phyloP scores from a whole-genome alignment of 139 green algal species.

The Diplosphaera chodatii region DNA sequence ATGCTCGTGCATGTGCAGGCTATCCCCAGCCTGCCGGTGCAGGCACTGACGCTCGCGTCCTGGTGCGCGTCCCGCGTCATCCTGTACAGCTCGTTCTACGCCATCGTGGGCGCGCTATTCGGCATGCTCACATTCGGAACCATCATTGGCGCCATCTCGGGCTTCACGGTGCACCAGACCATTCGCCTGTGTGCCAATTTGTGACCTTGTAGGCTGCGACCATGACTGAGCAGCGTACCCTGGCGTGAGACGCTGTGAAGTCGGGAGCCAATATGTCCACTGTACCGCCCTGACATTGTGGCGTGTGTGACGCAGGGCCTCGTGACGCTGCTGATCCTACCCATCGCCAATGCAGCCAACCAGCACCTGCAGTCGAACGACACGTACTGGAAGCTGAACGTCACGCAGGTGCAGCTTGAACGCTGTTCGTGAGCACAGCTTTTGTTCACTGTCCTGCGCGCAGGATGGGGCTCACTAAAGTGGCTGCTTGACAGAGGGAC shows the following conservation, averaged over 20 bases:
- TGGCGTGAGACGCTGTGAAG: background rate
- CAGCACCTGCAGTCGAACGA: background rate
- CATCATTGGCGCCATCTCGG: background rate
- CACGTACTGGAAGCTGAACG: background rate
- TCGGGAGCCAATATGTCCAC: too few relatives aligned
- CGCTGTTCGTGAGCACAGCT: too few relatives aligned
- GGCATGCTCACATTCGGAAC: background rate
- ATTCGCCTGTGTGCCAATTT: too few relatives aligned
- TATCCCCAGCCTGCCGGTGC: background rate
- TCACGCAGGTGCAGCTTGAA: too few relatives aligned
- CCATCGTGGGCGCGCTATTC: background rate
- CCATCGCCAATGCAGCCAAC: background rate
- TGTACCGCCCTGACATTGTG: too few relatives aligned
- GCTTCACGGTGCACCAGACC: background rate
- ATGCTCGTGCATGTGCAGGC: background rate
- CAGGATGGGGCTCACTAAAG: too few relatives aligned
- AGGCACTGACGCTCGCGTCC: background rate
- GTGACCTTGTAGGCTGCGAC: too few relatives aligned
- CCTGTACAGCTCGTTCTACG: background rate
- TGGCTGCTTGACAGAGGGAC: too few relatives aligned
- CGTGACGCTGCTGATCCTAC: background rate
- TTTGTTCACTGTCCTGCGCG: too few relatives aligned
- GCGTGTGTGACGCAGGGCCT: too few relatives aligned
- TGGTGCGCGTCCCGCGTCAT: background rate
- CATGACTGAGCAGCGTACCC: too few relatives aligned